These are phyloP conservation scores for Nakazawaea ernobii DNA, from an alignment of 805 yeast genomes.

Conservation along the genomic window DNA sequence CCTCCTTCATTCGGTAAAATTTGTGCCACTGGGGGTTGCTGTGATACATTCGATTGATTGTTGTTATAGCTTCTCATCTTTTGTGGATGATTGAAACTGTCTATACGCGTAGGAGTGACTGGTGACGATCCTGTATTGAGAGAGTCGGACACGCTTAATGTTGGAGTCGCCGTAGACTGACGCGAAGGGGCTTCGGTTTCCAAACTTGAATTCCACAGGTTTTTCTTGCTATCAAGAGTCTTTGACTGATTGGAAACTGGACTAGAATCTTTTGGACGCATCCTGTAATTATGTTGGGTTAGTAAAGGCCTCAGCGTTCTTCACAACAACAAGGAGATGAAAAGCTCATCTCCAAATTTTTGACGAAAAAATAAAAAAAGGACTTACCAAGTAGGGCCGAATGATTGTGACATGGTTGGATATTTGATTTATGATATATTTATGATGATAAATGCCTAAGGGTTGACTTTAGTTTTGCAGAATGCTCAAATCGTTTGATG, in stretches of 20 bases:
- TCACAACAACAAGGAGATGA: background rate
- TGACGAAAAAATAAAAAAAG: background rate
- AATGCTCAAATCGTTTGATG: background rate
- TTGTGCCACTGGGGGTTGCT: slow-evolving; percentile 4
- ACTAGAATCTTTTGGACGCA: slow-evolving; percentile 22
- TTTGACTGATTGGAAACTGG: background rate
- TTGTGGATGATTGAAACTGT: background rate
- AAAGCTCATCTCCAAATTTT: background rate
- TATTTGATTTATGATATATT: background rate
- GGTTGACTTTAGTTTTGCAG: too few species aligned
- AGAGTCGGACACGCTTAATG: slow-evolving; percentile 6
- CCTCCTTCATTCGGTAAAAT: slow-evolving; percentile 36
- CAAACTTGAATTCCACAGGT: background rate
- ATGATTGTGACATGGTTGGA: slow-evolving; percentile 25
- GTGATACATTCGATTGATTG: background rate
- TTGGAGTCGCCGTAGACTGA: slow-evolving; percentile 11
- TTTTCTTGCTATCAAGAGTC: background rate
- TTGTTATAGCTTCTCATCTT: background rate
- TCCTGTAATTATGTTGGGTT: slow-evolving; percentile 16
- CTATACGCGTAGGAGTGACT: background rate
- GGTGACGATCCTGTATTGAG: slow-evolving; percentile 5
- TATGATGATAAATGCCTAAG: background rate
- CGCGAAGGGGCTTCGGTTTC: slow-evolving; percentile 2
- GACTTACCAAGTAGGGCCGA: slow-evolving; percentile 26
- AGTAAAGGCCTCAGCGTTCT: slow-evolving; percentile 8